phyloP scores from a whole-genome alignment of 495 filamentous ascomycete genomes.

The Parathielavia hyrcaniae region DNA sequence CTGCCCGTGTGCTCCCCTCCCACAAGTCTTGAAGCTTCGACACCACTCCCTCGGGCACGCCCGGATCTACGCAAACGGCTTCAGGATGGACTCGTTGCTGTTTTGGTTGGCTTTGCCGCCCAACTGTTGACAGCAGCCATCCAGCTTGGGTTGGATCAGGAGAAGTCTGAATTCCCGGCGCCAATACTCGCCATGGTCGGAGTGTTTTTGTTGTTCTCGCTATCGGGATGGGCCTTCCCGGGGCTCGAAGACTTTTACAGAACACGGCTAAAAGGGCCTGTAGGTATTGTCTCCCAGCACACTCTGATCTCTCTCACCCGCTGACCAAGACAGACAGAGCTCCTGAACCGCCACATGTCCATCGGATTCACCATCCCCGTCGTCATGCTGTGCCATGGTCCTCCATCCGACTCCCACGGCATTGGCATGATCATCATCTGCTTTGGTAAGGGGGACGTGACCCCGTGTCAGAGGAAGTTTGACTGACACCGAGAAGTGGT shows the following conservation, averaged over 20 bases:
- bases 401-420: constrained; percentile 27
- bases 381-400: constrained; percentile 40
- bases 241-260: constrained; percentile 31
- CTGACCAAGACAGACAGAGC: constrained; percentile 27
- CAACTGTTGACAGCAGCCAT: constrained; percentile 30
- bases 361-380: constrained; percentile 45
- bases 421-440: constrained; percentile 35
- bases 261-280: constrained; percentile 33
- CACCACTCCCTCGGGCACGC: not conserved
- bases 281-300: constrained; percentile 14
- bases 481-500: constrained; percentile 25
- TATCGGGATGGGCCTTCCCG: constrained; percentile 11
- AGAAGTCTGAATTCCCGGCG: constrained; percentile 27
- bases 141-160: constrained; percentile 17
- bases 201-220: constrained; percentile 19
- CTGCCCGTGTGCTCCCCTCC: not conserved
- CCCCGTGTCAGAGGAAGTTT: no score
- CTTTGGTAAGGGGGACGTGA: constrained; percentile 32
- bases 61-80: not conserved
- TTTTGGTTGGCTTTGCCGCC: constrained; percentile 19
- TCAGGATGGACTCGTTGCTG: constrained; percentile 20
- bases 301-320: no score
- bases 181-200: constrained; percentile 31
- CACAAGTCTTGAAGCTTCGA: not conserved
- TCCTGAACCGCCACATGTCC: constrained; percentile 46